phyloP scores from a whole-genome alignment of 345 rosid genomes.

The Aquilaria sinensis region DNA sequence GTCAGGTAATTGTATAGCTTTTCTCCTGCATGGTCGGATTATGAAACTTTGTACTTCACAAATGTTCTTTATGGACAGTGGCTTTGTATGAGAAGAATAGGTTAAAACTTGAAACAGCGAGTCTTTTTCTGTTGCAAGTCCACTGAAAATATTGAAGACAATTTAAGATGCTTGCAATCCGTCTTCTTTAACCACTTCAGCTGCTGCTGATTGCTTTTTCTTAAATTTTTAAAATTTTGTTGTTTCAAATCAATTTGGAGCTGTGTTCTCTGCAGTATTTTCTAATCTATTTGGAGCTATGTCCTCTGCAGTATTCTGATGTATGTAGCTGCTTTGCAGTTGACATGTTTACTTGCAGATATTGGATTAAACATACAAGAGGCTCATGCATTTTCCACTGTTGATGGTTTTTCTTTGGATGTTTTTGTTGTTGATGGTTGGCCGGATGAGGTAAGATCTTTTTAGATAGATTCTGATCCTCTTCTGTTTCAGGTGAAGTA shows the following conservation, averaged over 20 bases:
- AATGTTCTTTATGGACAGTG: background rate
- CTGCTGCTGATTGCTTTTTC: too few species aligned
- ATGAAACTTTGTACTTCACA: background rate
- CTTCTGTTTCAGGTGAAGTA: background rate
- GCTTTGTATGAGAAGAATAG: background rate
- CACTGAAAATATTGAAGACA: too few species aligned
- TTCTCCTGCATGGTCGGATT: background rate
- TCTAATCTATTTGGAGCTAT: too few species aligned
- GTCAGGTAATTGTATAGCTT: conserved; percentile 53
- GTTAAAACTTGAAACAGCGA: too few species aligned
- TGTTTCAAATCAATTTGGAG: too few species aligned
- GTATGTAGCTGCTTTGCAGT: conserved; percentile 33
- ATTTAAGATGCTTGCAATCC: too few species aligned
- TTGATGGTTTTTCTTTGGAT: conserved; percentile 88
- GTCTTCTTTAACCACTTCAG: background rate
- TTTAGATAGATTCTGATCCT: background rate
- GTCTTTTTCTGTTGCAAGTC: too few species aligned
- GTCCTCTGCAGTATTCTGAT: background rate
- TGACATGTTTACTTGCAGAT: conserved; percentile 82
- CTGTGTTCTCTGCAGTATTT: too few species aligned
- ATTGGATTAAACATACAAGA: conserved; percentile 91
- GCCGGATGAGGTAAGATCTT: conserved; percentile 63
- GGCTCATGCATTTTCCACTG: conserved; percentile 94
- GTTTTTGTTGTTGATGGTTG: conserved; percentile 98
- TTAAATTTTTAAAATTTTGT: too few species aligned